Conservation (phyloP, 495 filamentous ascomycete genomes). For the Terfezia claveryi region DNA sequence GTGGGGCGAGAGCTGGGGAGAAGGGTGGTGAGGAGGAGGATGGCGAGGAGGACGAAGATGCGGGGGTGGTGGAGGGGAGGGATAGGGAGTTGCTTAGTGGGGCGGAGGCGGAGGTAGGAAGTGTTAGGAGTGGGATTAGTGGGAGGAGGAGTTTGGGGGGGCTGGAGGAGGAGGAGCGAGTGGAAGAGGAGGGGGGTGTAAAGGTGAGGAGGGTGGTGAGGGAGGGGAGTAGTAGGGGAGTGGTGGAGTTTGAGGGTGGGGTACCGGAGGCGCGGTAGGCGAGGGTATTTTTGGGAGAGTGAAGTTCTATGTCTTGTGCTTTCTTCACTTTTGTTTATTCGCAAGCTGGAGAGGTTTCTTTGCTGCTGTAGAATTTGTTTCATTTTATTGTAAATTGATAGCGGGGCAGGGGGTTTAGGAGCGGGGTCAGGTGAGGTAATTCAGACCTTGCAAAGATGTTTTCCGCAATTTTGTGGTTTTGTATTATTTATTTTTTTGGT, state of each 20-base stretch:
- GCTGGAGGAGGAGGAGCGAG: slow-evolving; percentile 4
- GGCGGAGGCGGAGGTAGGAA: slow-evolving; percentile 45
- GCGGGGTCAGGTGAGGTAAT: no score
- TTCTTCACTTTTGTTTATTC: no score
- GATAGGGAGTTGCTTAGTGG: slow-evolving; percentile 62
- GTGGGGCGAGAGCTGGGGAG: slow-evolving; percentile 27
- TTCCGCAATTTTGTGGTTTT: no score
- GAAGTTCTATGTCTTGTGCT: no score
- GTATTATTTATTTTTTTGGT: no score
- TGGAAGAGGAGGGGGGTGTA: slow-evolving; percentile 4
- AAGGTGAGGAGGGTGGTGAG: slow-evolving; percentile 4
- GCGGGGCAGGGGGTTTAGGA: no score
- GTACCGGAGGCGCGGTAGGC: not conserved
- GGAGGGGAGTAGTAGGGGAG: not conserved
- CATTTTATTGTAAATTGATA: no score
- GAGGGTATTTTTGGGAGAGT: no score
- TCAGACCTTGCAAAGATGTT: no score
- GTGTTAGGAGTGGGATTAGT: slow-evolving; percentile 6
- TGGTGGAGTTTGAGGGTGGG: not conserved
- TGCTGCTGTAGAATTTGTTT: no score
- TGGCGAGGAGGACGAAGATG: slow-evolving; percentile 44
- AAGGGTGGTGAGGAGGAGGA: slow-evolving; percentile 51
- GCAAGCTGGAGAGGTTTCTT: no score
- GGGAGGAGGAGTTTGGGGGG: slow-evolving; percentile 1
- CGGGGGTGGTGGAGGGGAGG: slow-evolving; percentile 40